These are phyloP conservation scores for Decorospora gaudefroyi DNA, from an alignment of 2,329 filamentous ascomycete species.

Conservation along the genomic window DNA sequence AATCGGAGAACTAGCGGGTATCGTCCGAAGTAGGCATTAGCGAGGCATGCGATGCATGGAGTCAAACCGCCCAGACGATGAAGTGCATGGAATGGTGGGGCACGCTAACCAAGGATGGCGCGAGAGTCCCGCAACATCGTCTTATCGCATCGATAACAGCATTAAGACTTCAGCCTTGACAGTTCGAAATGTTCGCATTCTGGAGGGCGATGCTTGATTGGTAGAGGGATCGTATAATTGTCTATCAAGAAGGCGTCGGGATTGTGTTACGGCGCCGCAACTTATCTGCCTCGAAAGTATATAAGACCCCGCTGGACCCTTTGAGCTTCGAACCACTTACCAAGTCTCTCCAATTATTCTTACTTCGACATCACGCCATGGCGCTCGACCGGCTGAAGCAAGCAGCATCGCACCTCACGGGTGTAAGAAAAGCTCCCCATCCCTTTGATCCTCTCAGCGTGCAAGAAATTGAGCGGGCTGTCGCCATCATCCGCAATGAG, in stretches of 20 bases:
- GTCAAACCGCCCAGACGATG: conserved; percentile 5
- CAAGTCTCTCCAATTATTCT: conserved; percentile 6
- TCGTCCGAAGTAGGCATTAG: conserved; percentile 9
- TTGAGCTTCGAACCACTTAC: conserved; percentile 9
- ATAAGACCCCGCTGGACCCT: conserved; percentile 30
- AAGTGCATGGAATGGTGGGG: conserved; percentile 16
- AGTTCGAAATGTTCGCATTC: conserved; percentile 4
- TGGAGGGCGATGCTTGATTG: conserved; percentile 6
- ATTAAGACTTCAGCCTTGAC: conserved; percentile 8
- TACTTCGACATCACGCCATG: conserved; percentile 49
- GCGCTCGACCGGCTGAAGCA: conserved; percentile 67
- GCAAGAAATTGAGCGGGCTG: conserved; percentile 72
- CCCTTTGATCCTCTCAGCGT: conserved; percentile 78
- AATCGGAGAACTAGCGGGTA: not conserved
- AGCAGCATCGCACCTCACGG: conserved; percentile 64
- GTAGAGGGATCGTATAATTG: not conserved
- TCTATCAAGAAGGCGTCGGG: not conserved
- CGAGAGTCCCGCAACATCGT: conserved; percentile 11
- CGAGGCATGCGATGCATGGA: conserved; percentile 13
- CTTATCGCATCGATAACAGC: conserved; percentile 21
- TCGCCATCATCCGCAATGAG: conserved; percentile 69
- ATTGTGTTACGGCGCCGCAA: conserved; percentile 2
- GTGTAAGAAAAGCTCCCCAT: conserved; percentile 61
- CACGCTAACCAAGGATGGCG: conserved; percentile 8
- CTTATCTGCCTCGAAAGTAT: conserved; percentile 16